Base-by-base conservation (phyloP, 1,284 basidiomycete species). In the Takashimella tepidaria region DNA sequence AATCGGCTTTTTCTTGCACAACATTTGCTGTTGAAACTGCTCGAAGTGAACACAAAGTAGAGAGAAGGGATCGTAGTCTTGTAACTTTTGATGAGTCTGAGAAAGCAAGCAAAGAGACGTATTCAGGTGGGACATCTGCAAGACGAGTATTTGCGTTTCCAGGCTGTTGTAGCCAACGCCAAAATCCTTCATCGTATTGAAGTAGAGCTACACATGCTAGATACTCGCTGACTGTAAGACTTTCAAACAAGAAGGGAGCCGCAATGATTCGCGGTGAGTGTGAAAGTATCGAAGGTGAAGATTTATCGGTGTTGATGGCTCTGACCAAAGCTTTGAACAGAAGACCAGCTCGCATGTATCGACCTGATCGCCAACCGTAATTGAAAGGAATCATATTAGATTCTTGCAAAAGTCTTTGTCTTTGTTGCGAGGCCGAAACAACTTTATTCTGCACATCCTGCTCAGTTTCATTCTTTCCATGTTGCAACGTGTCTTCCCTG, bases 191-290 rank as follows among this genome's bases (percentile, higher is more conserved):
- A 27, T 65, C 58, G 54, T 64, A 68, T 19, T 53, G 48, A 10
- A 50, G 47, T 2, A 63, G 50, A 22, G 57, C 55, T 3, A 70
- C 57, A 31, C 56, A 62, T 6, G 54, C 19, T 48, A 66, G 63
- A 57, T 60, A 74, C 37, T 63, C 63, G 16, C 54, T 53, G 2
- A 64, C 57, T 2, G 58, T 52, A 10, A 74, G 55, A n/a, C 72
- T 67, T 45, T 70, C 66, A 54, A 63, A 67, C 8, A 74, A 47
- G 8, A 70, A 49, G 0, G 67, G 63, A 3, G 68, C 43, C 5
- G 65, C 61, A 41, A 74, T 65, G n/a, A 73, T 56, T 5, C 64
- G 56, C 4, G 68, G 67, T 4, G 57, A 58, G 1, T 23, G 41
- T 1, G 62, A 64, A 0, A 66, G 46, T 13, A 68, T 44, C 0